Conservation (phyloP, 106 monocot species). For the Dendrobium officinale region DNA sequence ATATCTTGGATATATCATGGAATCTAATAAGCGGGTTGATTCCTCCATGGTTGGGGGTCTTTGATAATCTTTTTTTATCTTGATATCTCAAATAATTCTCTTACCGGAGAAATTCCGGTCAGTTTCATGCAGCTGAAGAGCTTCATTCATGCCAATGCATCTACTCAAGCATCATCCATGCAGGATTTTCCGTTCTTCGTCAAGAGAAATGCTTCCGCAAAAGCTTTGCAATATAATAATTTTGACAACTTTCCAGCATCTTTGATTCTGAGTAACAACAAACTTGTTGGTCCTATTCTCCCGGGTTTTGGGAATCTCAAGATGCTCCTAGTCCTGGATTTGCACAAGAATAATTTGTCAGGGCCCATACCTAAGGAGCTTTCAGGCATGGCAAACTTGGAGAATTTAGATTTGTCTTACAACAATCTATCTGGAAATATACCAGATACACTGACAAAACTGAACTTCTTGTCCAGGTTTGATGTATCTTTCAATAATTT, state of each 20-base stretch:
- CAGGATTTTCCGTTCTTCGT: slow-evolving; percentile 24
- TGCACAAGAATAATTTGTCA: slow-evolving; percentile 28
- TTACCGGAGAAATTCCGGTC: slow-evolving; percentile 33
- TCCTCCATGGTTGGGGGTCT: slow-evolving; percentile 37
- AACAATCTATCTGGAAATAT: slow-evolving; percentile 43
- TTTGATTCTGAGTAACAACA: slow-evolving; percentile 27
- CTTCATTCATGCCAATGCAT: slow-evolving; percentile 11
- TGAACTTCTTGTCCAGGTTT: slow-evolving; percentile 38
- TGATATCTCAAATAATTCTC: slow-evolving; percentile 57
- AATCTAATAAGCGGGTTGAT: slow-evolving; percentile 36
- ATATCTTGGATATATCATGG: slow-evolving; percentile 55
- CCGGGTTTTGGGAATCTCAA: slow-evolving; percentile 30
- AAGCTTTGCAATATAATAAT: slow-evolving; percentile 28
- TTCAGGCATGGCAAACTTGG: slow-evolving; percentile 37
- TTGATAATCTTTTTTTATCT: slow-evolving; percentile 43
- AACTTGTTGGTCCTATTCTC: slow-evolving; percentile 21
- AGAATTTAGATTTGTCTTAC: slow-evolving; percentile 37
- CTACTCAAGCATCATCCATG: neutral
- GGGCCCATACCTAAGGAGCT: slow-evolving; percentile 43
- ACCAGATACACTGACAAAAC: slow-evolving; percentile 21
- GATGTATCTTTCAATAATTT: slow-evolving; percentile 43
- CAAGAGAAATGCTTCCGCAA: slow-evolving; percentile 18
- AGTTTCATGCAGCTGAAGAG: slow-evolving; percentile 28
- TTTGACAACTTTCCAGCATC: slow-evolving; percentile 31
- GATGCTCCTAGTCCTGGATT: slow-evolving; percentile 28